Evolutionary conservation across 345 rosid species (phyloP), one percentile per base, ranked within the genome.

Genomic region (Bruguiera gymnorhiza): DNA sequence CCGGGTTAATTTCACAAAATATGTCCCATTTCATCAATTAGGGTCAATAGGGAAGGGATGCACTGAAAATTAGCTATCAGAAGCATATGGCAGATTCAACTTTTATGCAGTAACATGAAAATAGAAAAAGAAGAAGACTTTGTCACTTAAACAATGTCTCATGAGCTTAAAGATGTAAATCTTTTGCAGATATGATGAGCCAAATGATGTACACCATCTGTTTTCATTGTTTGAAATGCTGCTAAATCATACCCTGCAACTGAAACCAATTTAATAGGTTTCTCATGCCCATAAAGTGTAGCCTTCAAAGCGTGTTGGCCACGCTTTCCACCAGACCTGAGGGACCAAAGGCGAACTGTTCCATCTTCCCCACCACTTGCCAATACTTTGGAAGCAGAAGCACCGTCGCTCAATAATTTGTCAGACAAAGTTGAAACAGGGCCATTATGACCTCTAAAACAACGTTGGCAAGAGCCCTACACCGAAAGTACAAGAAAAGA

Each of bases 321-420:
- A 53, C 85, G 81, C 67, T 84, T 86, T 65, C 85, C 77, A 58
- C 76, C 78, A 63, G 94, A 85, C 65, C 75, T 66, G 72, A 89
- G 86, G 43, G 96, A 83, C 92, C 92, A 87, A 31, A 87, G 82
- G 43, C 96, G 86, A 75, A 87, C 76, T 16, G 90, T 86, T 29
- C 85, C 84, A 76, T 89, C 92, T 46, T 87, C 92, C 58, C 92
- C 92, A 65, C 96, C 90, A 69, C 90, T 89, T 59, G 88, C 88
- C 81, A 87, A 69, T 51, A 87, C 51, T 79, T 63, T 84, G 62
- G 63, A 62, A 70, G 32, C 69, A 29, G 63, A 59, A 70, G 32
- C 69, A 29, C 67, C 81, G 70, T 84, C 84, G 63, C 89, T 92
- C 64, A 86, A 73, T 60, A 89, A 78, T 70, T 83, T 80, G 75